These are phyloP conservation scores for Hemileccinum rubropunctum DNA, from an alignment of 768 basidiomycete genomes.

Conservation along the genomic window DNA sequence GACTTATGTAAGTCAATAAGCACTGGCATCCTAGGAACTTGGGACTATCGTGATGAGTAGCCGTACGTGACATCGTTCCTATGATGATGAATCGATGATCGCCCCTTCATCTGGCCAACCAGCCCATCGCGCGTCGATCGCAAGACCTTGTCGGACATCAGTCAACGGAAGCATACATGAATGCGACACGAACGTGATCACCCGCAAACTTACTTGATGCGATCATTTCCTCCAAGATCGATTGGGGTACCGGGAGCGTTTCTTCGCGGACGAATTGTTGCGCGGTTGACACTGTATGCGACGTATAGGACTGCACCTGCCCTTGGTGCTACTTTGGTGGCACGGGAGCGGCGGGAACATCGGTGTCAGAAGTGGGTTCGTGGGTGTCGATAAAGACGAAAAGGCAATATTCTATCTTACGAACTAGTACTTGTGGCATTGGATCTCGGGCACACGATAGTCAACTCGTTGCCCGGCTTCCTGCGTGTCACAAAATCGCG, in stretches of 20 bases:
- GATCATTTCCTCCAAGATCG: constrained; percentile 45
- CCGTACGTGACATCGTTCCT: constrained; percentile 21
- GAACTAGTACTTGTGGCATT: constrained; percentile 61
- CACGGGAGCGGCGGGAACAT: constrained; percentile 48
- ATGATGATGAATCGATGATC: constrained; percentile 48
- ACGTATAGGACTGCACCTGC: constrained; percentile 34
- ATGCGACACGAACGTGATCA: neutral
- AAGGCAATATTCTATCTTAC: constrained; percentile 66
- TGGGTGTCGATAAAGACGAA: constrained; percentile 50
- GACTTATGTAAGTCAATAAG: too few species aligned
- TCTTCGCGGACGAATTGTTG: constrained; percentile 30
- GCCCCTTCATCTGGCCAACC: constrained; percentile 42
- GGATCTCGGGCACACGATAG: constrained; percentile 57
- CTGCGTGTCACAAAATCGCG: constrained; percentile 45
- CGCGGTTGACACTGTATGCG: constrained; percentile 24
- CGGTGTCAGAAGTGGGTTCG: constrained; percentile 45
- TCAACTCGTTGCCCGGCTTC: constrained; percentile 40
- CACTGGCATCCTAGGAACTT: too few species aligned
- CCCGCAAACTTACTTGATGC: constrained; percentile 34
- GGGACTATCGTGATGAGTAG: too few species aligned
- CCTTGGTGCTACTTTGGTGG: neutral
- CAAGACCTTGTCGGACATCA: constrained; percentile 13
- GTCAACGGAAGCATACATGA: neutral
- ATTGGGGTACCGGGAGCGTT: constrained; percentile 47
- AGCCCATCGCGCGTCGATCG: neutral